Conservation (phyloP, 73 alveolate genomes). For the Effrenium voratum region DNA sequence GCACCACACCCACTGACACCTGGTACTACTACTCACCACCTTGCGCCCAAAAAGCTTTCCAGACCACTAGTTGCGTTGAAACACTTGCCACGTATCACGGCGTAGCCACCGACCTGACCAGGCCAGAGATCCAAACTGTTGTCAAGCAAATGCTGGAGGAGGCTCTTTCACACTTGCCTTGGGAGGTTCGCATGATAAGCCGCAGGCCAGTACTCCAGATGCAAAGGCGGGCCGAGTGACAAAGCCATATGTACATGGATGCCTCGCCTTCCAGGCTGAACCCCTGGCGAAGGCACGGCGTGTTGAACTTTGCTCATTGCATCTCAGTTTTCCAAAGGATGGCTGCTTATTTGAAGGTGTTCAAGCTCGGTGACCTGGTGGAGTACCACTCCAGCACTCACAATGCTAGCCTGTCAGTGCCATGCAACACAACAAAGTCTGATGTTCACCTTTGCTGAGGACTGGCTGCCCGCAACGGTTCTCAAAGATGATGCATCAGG, state of each 20-base stretch:
- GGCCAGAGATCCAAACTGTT: slow-evolving; percentile 60
- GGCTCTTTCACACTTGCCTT: not conserved
- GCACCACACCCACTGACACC: not conserved
- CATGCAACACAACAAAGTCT: not conserved
- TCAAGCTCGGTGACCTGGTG: slow-evolving; percentile 72
- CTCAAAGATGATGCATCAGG: slow-evolving; percentile 72
- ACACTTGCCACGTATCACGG: not conserved
- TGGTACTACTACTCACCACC: not conserved
- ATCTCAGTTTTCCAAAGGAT: not conserved
- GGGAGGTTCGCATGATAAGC: not conserved
- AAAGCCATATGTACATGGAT: not conserved
- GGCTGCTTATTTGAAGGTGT: not conserved
- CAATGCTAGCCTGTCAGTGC: not conserved
- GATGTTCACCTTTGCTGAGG: not conserved
- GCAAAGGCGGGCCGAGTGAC: not conserved
- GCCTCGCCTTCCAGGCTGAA: not conserved
- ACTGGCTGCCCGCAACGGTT: slow-evolving; percentile 85
- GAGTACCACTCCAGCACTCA: slow-evolving; percentile 90
- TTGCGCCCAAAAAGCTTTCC: not conserved
- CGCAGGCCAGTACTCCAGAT: slow-evolving; percentile 42
- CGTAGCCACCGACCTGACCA: not conserved
- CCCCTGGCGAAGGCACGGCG: not conserved
- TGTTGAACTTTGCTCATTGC: not conserved
- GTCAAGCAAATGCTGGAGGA: slow-evolving; percentile 80
- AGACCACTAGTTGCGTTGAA: not conserved